Conservation (phyloP, 495 filamentous ascomycete species). For the Lasiosphaeria miniovina region DNA sequence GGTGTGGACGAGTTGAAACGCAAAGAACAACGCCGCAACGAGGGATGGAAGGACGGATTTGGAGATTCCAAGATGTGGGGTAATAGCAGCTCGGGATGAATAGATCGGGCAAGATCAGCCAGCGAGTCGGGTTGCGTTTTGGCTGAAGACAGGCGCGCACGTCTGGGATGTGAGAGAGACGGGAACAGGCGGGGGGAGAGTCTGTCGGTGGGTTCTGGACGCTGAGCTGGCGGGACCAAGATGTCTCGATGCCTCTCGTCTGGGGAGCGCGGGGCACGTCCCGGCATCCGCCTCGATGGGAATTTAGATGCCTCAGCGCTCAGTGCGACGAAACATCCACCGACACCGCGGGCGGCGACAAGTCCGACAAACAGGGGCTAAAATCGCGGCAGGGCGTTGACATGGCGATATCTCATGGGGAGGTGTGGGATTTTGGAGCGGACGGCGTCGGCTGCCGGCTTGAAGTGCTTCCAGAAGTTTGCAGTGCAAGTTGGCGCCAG, state of each 20-base stretch:
- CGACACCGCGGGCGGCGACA: constrained; percentile 7
- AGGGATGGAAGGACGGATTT: constrained; percentile 16
- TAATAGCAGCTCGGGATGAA: constrained; percentile 11
- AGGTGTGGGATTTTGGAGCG: neutral
- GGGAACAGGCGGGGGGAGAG: neutral
- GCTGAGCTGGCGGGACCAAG: constrained; percentile 4
- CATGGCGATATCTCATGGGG: constrained; percentile 10
- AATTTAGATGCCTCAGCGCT: constrained; percentile 12
- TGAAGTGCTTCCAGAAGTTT: too few relatives aligned
- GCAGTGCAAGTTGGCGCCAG: too few relatives aligned
- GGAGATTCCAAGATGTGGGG: constrained; percentile 25
- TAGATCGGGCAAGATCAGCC: constrained; percentile 10
- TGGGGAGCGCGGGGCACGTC: constrained; percentile 18
- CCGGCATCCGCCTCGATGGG: constrained; percentile 6
- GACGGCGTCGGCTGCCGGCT: neutral
- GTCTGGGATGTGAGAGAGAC: constrained; percentile 7
- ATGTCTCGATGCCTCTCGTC: constrained; percentile 10
- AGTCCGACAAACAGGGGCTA: constrained; percentile 2
- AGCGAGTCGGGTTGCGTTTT: constrained; percentile 16
- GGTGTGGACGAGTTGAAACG: constrained; percentile 26
- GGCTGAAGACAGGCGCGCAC: constrained; percentile 8
- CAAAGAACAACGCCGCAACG: constrained; percentile 7
- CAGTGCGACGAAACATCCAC: constrained; percentile 11
- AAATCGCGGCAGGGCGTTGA: constrained; percentile 4
- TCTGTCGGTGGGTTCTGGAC: neutral